phyloP scores from a whole-genome alignment of 2,329 filamentous ascomycete species.

The Thielaviopsis musarum region DNA sequence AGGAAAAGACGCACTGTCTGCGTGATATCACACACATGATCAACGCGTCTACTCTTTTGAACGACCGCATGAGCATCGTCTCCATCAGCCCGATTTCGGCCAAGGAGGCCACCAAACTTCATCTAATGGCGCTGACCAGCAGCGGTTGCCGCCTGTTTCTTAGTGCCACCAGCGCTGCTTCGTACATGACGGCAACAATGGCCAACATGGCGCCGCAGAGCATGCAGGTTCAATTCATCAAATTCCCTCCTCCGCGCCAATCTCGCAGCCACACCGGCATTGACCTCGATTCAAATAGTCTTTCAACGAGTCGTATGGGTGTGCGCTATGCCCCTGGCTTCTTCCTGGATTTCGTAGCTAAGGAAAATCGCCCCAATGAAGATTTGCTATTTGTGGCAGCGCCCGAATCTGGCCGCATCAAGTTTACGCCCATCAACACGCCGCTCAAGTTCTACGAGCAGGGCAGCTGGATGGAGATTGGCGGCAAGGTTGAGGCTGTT shows the following conservation, averaged over 20 bases:
- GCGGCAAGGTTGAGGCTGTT: constrained; percentile 58
- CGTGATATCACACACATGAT: constrained; percentile 77
- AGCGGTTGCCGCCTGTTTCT: constrained; percentile 86
- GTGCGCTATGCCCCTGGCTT: constrained; percentile 68
- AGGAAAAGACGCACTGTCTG: constrained; percentile 42
- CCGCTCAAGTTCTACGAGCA: constrained; percentile 56
- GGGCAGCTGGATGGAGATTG: constrained; percentile 62
- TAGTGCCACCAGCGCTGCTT: constrained; percentile 68
- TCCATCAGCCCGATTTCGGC: constrained; percentile 73
- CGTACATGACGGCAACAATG: constrained; percentile 43
- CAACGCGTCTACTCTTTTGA: constrained; percentile 52
- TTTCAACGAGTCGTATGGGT: constrained; percentile 33
- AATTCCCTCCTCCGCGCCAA: constrained; percentile 56
- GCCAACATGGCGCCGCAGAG: constrained; percentile 60
- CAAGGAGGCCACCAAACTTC: constrained; percentile 63
- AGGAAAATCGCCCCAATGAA: constrained; percentile 36
- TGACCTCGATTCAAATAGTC: constrained; percentile 31
- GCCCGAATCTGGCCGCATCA: constrained; percentile 76
- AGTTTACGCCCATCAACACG: constrained; percentile 35
- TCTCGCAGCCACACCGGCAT: constrained; percentile 22
- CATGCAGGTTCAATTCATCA: constrained; percentile 96
- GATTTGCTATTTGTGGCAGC: constrained; percentile 70
- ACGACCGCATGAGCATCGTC: constrained; percentile 54
- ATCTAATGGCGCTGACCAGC: constrained; percentile 77
- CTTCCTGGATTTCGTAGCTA: constrained; percentile 69